Percentiles rank a stretch among this genome's conserved stretches.
phyloP scores from a whole-genome alignment of 2,329 filamentous ascomycete species.

The Apiospora phragmitis region DNA sequence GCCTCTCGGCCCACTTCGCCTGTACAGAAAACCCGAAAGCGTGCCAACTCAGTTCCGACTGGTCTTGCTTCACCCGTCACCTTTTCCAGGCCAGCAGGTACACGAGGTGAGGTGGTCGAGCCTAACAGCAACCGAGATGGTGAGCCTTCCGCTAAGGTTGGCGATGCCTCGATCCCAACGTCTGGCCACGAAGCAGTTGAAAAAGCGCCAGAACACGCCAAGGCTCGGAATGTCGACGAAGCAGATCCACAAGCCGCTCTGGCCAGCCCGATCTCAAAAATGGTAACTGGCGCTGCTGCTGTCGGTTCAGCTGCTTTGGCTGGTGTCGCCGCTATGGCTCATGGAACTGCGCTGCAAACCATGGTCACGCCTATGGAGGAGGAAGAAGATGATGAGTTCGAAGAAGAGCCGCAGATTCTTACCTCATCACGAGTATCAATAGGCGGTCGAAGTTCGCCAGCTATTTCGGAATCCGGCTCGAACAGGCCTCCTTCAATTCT shows the following conservation, averaged over 20 bases:
- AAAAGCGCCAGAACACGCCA: neutral
- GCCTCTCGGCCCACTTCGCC: conserved; percentile 34
- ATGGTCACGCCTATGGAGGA: conserved; percentile 13
- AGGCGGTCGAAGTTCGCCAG: conserved; percentile 50
- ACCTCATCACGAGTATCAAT: conserved; percentile 59
- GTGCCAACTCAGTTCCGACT: conserved; percentile 52
- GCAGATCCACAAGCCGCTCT: neutral
- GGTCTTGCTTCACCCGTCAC: conserved; percentile 30
- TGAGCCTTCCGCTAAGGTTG: neutral
- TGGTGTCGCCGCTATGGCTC: conserved; percentile 14
- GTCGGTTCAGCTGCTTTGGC: conserved; percentile 17
- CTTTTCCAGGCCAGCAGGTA: conserved; percentile 17
- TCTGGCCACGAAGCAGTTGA: neutral
- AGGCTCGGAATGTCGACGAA: conserved; percentile 9
- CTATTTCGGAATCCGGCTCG: conserved; percentile 43
- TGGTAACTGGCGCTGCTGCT: conserved; percentile 16
- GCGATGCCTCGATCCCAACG: neutral
- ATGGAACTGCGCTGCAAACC: conserved; percentile 15
- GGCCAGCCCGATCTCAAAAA: conserved; percentile 17
- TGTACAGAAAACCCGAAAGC: conserved; percentile 34
- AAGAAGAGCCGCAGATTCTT: conserved; percentile 60
- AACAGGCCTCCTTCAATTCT: conserved; percentile 40
- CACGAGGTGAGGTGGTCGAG: conserved; percentile 11
- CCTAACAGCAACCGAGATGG: neutral
- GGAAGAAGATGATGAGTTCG: conserved; percentile 41